Evolutionary conservation across 257 asterid species (phyloP), one percentile per base, ranked within the genome.

Genomic region (Solanum sparsipilum): DNA sequence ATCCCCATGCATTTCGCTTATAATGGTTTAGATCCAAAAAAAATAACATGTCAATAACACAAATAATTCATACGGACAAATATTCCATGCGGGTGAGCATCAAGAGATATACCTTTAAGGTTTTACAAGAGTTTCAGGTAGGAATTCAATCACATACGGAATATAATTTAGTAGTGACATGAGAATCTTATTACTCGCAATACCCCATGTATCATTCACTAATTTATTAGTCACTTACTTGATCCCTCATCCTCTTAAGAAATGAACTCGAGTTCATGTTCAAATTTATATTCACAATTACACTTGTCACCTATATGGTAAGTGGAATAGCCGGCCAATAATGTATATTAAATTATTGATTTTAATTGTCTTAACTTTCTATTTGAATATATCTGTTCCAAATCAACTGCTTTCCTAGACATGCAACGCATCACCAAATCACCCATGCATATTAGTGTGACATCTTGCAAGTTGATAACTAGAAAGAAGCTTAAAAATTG

Each of bases 21-120:
- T 52, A 6, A 52, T 52, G 63, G 63, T 5, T 18, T 52, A 52
- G 91, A 92, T 82, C 93, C 92, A 46, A 9, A 92, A 92, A 89
- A 89, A 74, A 74, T 8, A 58, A 0, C 9, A 20, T 6, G 46
- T 87, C 63, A 4, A 52, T 52, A 52, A 52, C 63, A 16, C 63
- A 52, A 15, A 52, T 52, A 52, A 16, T 16, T 46, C 20, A 46
- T 13, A 46, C 2, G 20, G 58, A 46, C 2, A 46, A 13, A 2
- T 46, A 46, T 5, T 52, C 5, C 3, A 18, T 52, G 63, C 63
- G 63, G 7, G 58, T 5, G 20, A 48, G 7, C 21, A 52, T 52
- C 23, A 52, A 52, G 63, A 2, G 63, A 15, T 52, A 16, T 52
- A 52, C 63, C 9, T 52, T 52, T 52, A 52, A 52, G 63, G 23